Evolutionary conservation across 768 basidiomycete genomes (phyloP).

Genomic region (Cyathus striatus): DNA sequence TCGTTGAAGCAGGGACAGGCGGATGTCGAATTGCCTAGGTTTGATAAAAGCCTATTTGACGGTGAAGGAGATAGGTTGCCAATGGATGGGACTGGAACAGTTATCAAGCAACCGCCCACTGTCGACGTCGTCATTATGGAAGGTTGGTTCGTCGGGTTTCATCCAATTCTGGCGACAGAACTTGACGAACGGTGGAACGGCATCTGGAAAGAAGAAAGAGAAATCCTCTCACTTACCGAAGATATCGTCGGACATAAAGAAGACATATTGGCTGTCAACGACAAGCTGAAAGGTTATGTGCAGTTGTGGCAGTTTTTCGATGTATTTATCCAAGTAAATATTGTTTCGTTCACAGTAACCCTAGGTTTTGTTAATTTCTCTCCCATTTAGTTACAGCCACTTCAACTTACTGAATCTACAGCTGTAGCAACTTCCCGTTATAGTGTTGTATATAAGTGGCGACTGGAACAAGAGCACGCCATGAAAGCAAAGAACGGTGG

Average conservation of each 20-base stretch:
- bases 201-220: constrained; percentile 33
- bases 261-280: constrained; percentile 63
- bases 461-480: constrained; percentile 81
- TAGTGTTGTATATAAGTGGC: constrained; percentile 78
- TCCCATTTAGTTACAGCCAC: too few species aligned
- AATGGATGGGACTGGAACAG: constrained; percentile 30
- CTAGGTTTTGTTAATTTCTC: too few species aligned
- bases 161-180: constrained; percentile 47
- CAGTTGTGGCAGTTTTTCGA: constrained; percentile 70
- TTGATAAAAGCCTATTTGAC: constrained; percentile 78
- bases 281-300: constrained; percentile 51
- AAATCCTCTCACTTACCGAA: constrained; percentile 28
- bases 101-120: constrained; percentile 33
- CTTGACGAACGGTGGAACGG: constrained; percentile 52
- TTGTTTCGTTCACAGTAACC: too few species aligned
- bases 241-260: constrained; percentile 35
- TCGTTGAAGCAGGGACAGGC: constrained; percentile 42
- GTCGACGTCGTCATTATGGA: constrained; percentile 86
- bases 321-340: constrained; percentile 67
- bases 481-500: constrained; percentile 88
- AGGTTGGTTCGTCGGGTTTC: constrained; percentile 94
- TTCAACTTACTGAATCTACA: too few species aligned
- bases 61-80: constrained; percentile 83
- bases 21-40: constrained; percentile 61
- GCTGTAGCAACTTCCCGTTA: constrained; percentile 23